phyloP scores from a whole-genome alignment of 139 green algal genomes.

The Trebouxia sp. region DNA sequence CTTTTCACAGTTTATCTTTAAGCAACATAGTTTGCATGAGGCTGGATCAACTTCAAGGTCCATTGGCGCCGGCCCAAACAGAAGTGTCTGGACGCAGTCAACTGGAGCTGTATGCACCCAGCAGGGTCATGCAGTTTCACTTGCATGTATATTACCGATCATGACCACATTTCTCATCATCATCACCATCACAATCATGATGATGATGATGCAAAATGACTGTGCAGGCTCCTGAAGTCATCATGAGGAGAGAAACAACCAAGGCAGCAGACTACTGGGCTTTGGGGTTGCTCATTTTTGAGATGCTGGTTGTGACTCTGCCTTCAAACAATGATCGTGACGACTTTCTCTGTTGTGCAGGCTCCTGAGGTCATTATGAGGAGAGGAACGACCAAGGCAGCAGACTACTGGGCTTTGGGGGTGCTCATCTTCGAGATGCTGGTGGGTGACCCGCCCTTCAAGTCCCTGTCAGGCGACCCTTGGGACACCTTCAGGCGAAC shows the following conservation, averaged over 20 bases:
- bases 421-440: slow-evolving; percentile 89
- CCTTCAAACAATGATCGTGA: slow-evolving; percentile 69
- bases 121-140: too few relatives aligned
- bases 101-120: too few relatives aligned
- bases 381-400: slow-evolving; percentile 67
- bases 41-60: too few relatives aligned
- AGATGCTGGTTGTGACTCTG: slow-evolving; percentile 79
- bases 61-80: too few relatives aligned
- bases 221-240: slow-evolving; percentile 66
- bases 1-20: background rate
- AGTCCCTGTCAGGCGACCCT: slow-evolving; percentile 61
- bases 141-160: too few relatives aligned
- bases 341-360: background rate
- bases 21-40: background rate
- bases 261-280: slow-evolving; percentile 82
- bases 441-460: slow-evolving; percentile 77
- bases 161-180: too few relatives aligned
- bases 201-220: too few relatives aligned
- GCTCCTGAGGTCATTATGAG: slow-evolving; percentile 78
- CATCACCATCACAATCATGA: too few relatives aligned
- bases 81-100: too few relatives aligned
- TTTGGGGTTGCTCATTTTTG: slow-evolving; percentile 83
- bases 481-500: slow-evolving; percentile 79
- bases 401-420: slow-evolving; percentile 84
- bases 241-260: slow-evolving; percentile 74